Evolutionary conservation across 345 rosid genomes (phyloP), one percentile per base, ranked within the genome.

Genomic region (Syzygium oleosum): DNA sequence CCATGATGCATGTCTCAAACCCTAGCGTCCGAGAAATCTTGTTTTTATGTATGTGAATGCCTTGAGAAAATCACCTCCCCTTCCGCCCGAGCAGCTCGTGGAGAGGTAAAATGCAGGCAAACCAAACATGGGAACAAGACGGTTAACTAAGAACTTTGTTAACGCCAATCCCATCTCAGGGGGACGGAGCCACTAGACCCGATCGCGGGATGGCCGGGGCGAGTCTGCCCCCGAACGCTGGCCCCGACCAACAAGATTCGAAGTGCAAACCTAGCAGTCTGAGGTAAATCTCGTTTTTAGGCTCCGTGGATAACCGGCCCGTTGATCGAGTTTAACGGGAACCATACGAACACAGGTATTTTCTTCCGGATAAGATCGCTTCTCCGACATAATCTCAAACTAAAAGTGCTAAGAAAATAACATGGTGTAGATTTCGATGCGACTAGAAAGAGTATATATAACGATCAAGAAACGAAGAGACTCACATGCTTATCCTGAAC

Each of bases 401-500:
- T 1, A 31, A 65, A 65, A 22, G 46, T 68, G 79, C 46, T 5
- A 11, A 19, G 78, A 29, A 65, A 38, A 65, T 7, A 65, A 65
- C 78, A 16, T 16, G 8, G 78, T 31, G 43, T 31, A 65, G 78
- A 65, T 31, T 65, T 29, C 17, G 22, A 61, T 41, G 38, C 55
- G 3, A 25, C 54, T 3, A 55, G 87, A 85, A 85, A 49, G 16
- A 59, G 25, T 86, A 12, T 1, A 51, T 58, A 31, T 29, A 51
- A 86, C 7, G 43, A 58, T 77, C 31, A 65, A 29, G 80, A 61
- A 27, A 4, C 49, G 10, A n/a, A 19, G 83, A 43, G 51, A 84
- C 90, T 87, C 41, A 89, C 90, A 21, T 84, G 87, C 41, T 84
- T 84, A 31, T 89, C 88, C 41, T 87, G 86, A 86, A 88, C 53